Conservation (phyloP, 2,329 filamentous ascomycete species). For the Talaromyces sp. region DNA sequence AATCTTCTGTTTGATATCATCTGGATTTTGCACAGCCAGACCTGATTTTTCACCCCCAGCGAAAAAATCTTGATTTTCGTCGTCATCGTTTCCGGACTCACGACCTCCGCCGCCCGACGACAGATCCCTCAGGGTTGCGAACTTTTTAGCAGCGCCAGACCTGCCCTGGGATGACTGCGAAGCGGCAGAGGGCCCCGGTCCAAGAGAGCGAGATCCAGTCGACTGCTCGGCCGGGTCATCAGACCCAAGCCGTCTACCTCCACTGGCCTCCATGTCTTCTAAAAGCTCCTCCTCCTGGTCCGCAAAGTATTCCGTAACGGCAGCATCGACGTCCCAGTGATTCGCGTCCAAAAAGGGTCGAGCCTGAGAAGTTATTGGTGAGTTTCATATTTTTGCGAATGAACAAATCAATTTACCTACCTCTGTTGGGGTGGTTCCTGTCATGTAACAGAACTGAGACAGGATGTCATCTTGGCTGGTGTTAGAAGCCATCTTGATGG, state of each 20-base stretch:
- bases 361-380: conserved; percentile 47
- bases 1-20: conserved; percentile 49
- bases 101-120: conserved; percentile 30
- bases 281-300: conserved; percentile 35
- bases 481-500: conserved; percentile 28
- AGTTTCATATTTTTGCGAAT: neutral
- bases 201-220: conserved; percentile 28
- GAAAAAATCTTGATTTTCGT: conserved; percentile 55
- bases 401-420: conserved; percentile 31
- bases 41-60: conserved; percentile 64
- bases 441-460: conserved; percentile 54
- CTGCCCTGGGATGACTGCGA: conserved; percentile 23
- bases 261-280: conserved; percentile 25
- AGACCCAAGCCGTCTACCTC: conserved; percentile 20
- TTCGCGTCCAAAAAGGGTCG: conserved; percentile 60
- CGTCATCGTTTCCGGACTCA: conserved; percentile 46
- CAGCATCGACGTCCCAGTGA: conserved; percentile 62
- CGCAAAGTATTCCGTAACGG: conserved; percentile 58
- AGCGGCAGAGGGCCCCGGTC: conserved; percentile 26
- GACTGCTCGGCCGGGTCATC: conserved; percentile 17
- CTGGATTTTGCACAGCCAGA: conserved; percentile 62
- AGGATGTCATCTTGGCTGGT: conserved; percentile 38
- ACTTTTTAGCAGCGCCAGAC: conserved; percentile 38
- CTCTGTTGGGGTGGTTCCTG: conserved; percentile 46
- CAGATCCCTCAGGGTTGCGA: conserved; percentile 45